Percentiles rank a stretch among this genome's conserved stretches.
phyloP scores from a whole-genome alignment of 164 flowering plant species.

The Saururus chinensis region DNA sequence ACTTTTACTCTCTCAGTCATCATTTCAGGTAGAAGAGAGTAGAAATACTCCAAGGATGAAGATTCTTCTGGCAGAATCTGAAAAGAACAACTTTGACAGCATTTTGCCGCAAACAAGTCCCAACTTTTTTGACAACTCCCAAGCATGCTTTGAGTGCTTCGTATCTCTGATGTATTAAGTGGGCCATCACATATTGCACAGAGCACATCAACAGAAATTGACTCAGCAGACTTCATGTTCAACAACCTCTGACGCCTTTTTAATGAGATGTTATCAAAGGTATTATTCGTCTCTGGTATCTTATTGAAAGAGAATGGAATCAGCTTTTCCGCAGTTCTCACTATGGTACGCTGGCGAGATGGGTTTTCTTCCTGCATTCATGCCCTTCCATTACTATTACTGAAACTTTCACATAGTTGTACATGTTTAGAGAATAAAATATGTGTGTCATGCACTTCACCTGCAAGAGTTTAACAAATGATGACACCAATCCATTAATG shows the following conservation, averaged over 20 bases:
- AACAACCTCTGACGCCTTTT: conserved; percentile 54
- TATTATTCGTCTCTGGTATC: conserved; percentile 40
- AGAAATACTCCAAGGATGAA: conserved; percentile 42
- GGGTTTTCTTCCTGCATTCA: conserved; percentile 77
- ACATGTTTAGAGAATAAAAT: neutral
- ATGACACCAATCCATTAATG: conserved; percentile 73
- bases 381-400: neutral
- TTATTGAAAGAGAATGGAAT: conserved; percentile 76
- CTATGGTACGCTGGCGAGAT: conserved; percentile 81
- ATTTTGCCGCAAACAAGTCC: conserved; percentile 31
- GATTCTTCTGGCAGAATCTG: conserved; percentile 76
- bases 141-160: conserved; percentile 12
- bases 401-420: too few relatives aligned
- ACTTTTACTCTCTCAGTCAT: conserved; percentile 29
- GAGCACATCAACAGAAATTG: conserved; percentile 50
- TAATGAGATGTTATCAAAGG: conserved; percentile 31
- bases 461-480: conserved; percentile 75
- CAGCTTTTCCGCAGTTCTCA: conserved; percentile 92
- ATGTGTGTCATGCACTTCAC: conserved; percentile 17
- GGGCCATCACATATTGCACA: conserved; percentile 78
- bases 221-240: conserved; percentile 37
- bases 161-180: conserved; percentile 27
- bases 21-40: conserved; percentile 47
- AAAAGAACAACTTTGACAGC: conserved; percentile 82
- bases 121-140: conserved; percentile 12